Evolutionary conservation across 805 yeast species (phyloP).

Genomic region (Yamadazyma sp.): DNA sequence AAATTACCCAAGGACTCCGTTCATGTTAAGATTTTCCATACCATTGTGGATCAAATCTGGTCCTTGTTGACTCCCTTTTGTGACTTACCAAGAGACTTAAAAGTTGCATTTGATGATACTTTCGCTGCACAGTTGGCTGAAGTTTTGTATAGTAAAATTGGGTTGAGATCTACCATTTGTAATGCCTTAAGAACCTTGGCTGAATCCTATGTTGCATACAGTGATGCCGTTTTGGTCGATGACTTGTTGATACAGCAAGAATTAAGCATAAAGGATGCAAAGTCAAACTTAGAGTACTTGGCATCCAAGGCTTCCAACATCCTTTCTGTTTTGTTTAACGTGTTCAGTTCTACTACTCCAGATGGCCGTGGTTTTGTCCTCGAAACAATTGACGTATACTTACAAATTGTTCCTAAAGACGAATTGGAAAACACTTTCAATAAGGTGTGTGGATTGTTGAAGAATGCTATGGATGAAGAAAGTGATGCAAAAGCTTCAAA

Average conservation of each 20-base stretch:
- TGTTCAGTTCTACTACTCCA: slow-evolving; percentile 84
- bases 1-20: slow-evolving; percentile 55
- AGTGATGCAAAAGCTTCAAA: slow-evolving; percentile 18
- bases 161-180: slow-evolving; percentile 78
- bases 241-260: slow-evolving; percentile 59
- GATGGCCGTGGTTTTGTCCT: slow-evolving; percentile 81
- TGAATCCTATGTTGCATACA: slow-evolving; percentile 67
- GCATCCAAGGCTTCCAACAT: slow-evolving; percentile 69
- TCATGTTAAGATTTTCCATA: slow-evolving; percentile 74
- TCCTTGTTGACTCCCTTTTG: slow-evolving; percentile 85
- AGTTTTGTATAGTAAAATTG: slow-evolving; percentile 69
- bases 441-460: slow-evolving; percentile 79
- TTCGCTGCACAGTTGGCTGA: slow-evolving; percentile 80
- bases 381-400: slow-evolving; percentile 81
- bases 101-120: slow-evolving; percentile 60
- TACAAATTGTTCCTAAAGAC: slow-evolving; percentile 63
- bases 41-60: slow-evolving; percentile 92
- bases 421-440: slow-evolving; percentile 78
- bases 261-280: slow-evolving; percentile 58
- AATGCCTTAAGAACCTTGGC: slow-evolving; percentile 76
- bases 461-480: slow-evolving; percentile 68
- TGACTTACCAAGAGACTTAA: slow-evolving; percentile 78
- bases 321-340: slow-evolving; percentile 85
- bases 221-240: slow-evolving; percentile 55
- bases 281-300: slow-evolving; percentile 59